Evolutionary conservation across 805 yeast genomes (phyloP).

Genomic region (Saccharomycopsis amapae): DNA sequence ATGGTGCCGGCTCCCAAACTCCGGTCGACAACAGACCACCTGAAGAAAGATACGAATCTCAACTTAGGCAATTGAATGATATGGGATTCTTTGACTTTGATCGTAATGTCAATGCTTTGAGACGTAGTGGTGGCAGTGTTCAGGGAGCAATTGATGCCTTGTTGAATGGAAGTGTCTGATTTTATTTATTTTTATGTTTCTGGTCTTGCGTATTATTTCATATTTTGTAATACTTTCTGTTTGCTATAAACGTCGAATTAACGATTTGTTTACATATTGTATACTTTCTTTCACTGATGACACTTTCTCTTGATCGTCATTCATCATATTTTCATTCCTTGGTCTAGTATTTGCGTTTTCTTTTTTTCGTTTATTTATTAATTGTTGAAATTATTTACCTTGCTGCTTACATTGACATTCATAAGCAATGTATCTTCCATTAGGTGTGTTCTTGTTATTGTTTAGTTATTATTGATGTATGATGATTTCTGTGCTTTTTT

Average conservation of each 20-base stretch:
- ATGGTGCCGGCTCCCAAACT: constrained; percentile 35
- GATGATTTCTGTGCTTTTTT: no score
- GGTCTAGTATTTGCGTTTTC: no score
- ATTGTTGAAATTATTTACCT: no score
- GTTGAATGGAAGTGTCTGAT: constrained; percentile 41
- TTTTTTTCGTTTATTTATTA: no score
- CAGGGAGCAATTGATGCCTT: constrained; percentile 93
- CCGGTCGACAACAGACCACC: constrained; percentile 60
- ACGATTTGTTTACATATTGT: no score
- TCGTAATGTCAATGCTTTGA: constrained; percentile 80
- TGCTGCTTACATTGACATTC: no score
- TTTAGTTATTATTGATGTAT: no score
- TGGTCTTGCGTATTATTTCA: background rate
- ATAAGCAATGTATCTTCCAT: no score
- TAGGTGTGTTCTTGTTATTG: no score
- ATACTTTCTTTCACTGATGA: no score
- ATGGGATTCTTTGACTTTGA: constrained; percentile 91
- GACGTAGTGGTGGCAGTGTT: constrained; percentile 95
- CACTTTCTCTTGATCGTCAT: no score
- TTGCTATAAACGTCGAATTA: background rate
- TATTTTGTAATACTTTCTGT: background rate
- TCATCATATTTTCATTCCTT: no score
- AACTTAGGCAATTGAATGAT: constrained; percentile 68
- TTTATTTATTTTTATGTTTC: background rate
- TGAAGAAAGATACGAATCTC: constrained; percentile 68